Evolutionary conservation across 2,329 filamentous ascomycete species (phyloP).

Genomic region (Chaetomium globosum): DNA sequence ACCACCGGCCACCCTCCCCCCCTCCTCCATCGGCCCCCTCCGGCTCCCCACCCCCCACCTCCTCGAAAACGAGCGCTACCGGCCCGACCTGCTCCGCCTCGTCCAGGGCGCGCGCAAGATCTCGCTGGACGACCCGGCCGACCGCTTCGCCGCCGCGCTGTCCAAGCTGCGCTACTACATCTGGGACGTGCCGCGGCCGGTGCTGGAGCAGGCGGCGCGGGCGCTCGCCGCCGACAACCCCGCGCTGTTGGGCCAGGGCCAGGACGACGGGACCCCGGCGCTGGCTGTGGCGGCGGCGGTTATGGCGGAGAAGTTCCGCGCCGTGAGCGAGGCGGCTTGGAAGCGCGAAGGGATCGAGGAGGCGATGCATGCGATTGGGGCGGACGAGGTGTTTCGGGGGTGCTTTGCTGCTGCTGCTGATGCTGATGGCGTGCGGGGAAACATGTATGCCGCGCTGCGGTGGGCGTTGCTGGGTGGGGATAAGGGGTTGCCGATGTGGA

Average conservation of each 20-base stretch:
- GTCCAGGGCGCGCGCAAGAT: constrained; percentile 4
- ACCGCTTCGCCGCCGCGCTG: constrained; percentile 23
- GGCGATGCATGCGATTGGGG: constrained; percentile 7
- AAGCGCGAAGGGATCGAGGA: constrained; percentile 2
- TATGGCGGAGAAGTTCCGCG: constrained; percentile 21
- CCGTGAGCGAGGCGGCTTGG: constrained; percentile 9
- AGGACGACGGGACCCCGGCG: not conserved
- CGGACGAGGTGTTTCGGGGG: not conserved
- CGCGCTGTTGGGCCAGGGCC: constrained; percentile 7
- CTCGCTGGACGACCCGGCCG: not conserved
- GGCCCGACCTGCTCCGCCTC: constrained; percentile 19
- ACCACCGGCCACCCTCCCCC: not conserved
- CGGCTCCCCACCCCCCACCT: constrained; percentile 5
- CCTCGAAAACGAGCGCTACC: constrained; percentile 10
- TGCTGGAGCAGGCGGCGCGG: not conserved
- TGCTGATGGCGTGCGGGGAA: not conserved
- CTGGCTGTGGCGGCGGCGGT: constrained; percentile 16
- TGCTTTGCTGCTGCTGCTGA: not conserved
- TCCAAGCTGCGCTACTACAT: constrained; percentile 36
- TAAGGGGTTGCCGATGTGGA: constrained; percentile 36
- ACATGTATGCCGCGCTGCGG: constrained; percentile 38
- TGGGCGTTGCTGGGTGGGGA: constrained; percentile 40
- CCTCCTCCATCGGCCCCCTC: constrained; percentile 6
- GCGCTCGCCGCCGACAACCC: not conserved
- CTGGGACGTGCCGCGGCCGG: constrained; percentile 33